phyloP scores from a whole-genome alignment of 2,329 filamentous ascomycete species.

The Boeremia exigua region DNA sequence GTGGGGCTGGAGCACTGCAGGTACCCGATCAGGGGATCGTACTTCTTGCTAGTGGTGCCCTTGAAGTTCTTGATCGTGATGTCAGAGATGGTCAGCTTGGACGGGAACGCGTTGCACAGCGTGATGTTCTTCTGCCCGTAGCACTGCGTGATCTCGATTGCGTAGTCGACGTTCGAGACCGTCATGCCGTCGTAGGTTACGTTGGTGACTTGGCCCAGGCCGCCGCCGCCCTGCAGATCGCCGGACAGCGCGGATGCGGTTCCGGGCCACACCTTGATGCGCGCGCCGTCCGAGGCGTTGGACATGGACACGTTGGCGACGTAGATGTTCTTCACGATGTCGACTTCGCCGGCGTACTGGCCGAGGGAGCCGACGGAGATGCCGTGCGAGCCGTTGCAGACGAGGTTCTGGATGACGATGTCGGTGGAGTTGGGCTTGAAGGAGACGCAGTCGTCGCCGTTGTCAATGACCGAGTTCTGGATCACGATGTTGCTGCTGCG shows the following conservation, averaged over 20 bases:
- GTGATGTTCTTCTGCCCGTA: slow-evolving; percentile 68
- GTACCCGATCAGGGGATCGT: slow-evolving; percentile 51
- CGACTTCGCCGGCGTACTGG: slow-evolving; percentile 68
- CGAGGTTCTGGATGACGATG: slow-evolving; percentile 70
- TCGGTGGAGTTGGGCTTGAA: slow-evolving; percentile 78
- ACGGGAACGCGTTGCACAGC: slow-evolving; percentile 65
- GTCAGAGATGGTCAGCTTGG: slow-evolving; percentile 61
- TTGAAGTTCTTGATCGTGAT: slow-evolving; percentile 63
- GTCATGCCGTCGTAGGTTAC: slow-evolving; percentile 70
- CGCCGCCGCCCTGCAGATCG: slow-evolving; percentile 70
- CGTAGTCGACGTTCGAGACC: slow-evolving; percentile 68
- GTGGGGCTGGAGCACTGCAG: slow-evolving; percentile 53
- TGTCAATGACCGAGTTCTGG: slow-evolving; percentile 69
- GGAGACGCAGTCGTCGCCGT: slow-evolving; percentile 74
- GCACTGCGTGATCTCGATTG: slow-evolving; percentile 70
- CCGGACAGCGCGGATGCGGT: slow-evolving; percentile 61
- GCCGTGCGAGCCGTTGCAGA: slow-evolving; percentile 73
- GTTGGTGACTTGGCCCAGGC: slow-evolving; percentile 67
- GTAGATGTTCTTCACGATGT: slow-evolving; percentile 73
- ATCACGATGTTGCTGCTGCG: slow-evolving; percentile 68
- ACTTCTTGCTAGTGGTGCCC: slow-evolving; percentile 59
- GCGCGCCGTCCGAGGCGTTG: slow-evolving; percentile 64
- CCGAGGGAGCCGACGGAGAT: slow-evolving; percentile 76
- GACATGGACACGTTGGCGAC: slow-evolving; percentile 48
- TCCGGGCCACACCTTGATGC: slow-evolving; percentile 78